phyloP scores from a whole-genome alignment of 768 basidiomycete species.

The Rhodotorula taiwanensis region DNA sequence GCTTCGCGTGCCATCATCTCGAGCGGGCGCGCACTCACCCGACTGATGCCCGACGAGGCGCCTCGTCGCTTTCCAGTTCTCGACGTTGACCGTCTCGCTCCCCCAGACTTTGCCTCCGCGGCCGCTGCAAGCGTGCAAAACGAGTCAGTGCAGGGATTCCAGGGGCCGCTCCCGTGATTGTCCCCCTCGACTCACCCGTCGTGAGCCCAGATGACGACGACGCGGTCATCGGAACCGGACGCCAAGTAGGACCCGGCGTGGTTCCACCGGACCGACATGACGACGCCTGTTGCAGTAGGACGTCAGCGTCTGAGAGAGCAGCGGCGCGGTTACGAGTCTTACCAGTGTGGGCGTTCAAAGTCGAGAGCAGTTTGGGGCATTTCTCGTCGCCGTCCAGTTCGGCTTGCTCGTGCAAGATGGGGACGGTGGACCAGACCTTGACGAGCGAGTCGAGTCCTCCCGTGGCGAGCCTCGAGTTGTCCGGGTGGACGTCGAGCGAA shows the following conservation, averaged over 20 bases:
- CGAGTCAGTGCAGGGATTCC: no score
- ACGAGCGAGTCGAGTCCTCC: constrained; percentile 96
- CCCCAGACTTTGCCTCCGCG: constrained; percentile 57
- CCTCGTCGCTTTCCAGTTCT: constrained; percentile 92
- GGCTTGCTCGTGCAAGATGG: constrained; percentile 67
- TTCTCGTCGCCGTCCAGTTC: constrained; percentile 56
- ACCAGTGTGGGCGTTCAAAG: constrained; percentile 87
- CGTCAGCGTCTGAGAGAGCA: not conserved
- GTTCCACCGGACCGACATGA: constrained; percentile 86
- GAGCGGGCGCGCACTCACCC: no score
- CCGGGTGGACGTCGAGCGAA: constrained; percentile 88
- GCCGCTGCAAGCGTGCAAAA: no score
- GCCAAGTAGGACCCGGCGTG: constrained; percentile 89
- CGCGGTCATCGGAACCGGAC: constrained; percentile 90
- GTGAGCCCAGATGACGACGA: constrained; percentile 94
- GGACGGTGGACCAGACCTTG: constrained; percentile 93
- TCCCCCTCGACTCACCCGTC: constrained; percentile 66
- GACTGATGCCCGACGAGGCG: constrained; percentile 89
- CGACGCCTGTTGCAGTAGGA: constrained; percentile 51
- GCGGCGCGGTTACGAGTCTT: not conserved
- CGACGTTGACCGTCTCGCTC: constrained; percentile 79
- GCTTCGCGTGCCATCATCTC: no score
- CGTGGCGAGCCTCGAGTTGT: constrained; percentile 92
- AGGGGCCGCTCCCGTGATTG: not conserved
- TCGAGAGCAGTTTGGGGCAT: constrained; percentile 81